A percentile compares a stretch with the other conserved stretches of the same genome.
Evolutionary conservation across 129 eudicot genomes (phyloP).

Genomic region (Silybum marianum): DNA sequence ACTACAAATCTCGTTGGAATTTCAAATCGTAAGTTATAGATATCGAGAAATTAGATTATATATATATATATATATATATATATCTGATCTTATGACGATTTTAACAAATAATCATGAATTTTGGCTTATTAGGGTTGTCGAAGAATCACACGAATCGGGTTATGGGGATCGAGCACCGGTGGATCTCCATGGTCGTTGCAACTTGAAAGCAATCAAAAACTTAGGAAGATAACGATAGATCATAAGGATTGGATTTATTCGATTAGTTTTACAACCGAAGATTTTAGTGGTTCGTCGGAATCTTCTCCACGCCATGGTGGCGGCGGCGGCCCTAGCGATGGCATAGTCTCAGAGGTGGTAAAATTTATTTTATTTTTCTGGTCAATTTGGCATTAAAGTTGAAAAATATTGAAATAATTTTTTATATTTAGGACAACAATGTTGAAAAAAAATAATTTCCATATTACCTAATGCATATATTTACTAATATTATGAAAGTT

Average conservation of each 20-base stretch:
- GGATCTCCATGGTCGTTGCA: slow-evolving; percentile 20
- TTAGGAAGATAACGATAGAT: slow-evolving; percentile 29
- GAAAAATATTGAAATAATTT: too few relatives aligned
- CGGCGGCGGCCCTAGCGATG: not conserved
- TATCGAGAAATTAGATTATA: not conserved
- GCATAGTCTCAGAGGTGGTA: slow-evolving; percentile 22
- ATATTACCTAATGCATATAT: too few relatives aligned
- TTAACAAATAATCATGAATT: not conserved
- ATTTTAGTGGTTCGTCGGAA: slow-evolving; percentile 5
- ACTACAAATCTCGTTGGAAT: slow-evolving; percentile 23
- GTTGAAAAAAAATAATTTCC: too few relatives aligned
- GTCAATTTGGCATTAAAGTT: too few relatives aligned
- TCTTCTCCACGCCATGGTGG: slow-evolving; percentile 27
- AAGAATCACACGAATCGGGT: slow-evolving; percentile 8
- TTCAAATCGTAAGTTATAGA: slow-evolving; percentile 24
- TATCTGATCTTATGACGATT: not conserved
- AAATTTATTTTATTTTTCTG: not conserved
- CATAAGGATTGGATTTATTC: slow-evolving; percentile 16
- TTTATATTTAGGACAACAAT: too few relatives aligned
- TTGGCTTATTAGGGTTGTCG: slow-evolving; percentile 17
- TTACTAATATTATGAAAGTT: not conserved
- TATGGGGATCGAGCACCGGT: slow-evolving; percentile 29
- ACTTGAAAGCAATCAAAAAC: slow-evolving; percentile 23
- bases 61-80: too few relatives aligned
- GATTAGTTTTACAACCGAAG: slow-evolving; percentile 3